Conservation (phyloP, 805 yeast species). For the Torulaspora microellipsoides region DNA sequence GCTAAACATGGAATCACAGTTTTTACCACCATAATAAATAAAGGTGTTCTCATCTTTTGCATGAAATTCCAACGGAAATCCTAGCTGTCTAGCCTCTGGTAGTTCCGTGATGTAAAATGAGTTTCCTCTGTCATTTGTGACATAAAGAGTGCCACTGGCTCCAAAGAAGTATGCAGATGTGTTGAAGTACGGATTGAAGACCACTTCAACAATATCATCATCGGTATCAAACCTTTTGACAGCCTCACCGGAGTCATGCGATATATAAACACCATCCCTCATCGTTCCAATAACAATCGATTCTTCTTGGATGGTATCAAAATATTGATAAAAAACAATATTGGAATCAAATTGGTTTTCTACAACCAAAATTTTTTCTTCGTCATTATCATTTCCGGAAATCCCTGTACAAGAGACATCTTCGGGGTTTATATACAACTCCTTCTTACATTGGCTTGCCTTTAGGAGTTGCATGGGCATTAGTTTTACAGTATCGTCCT, state of each 20-base stretch:
- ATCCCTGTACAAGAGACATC: conserved; percentile 26
- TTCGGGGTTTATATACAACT: conserved; percentile 26
- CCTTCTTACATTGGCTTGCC: conserved; percentile 23
- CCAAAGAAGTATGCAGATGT: conserved; percentile 41
- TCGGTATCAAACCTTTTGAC: conserved; percentile 41
- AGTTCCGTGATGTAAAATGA: conserved; percentile 44
- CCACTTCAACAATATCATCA: conserved; percentile 43
- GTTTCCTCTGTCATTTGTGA: conserved; percentile 65
- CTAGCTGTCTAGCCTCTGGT: conserved; percentile 46
- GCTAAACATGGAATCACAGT: conserved; percentile 46
- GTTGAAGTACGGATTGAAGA: conserved; percentile 48
- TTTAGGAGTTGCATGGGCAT: conserved; percentile 17
- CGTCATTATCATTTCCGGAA: conserved; percentile 14
- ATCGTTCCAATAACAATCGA: conserved; percentile 59
- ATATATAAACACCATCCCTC: conserved; percentile 50
- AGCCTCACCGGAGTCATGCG: conserved; percentile 62
- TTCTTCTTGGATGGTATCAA: conserved; percentile 48
- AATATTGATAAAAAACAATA: conserved; percentile 50
- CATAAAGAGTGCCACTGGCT: conserved; percentile 44
- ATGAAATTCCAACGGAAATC: conserved; percentile 56
- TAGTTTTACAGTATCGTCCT: conserved; percentile 12
- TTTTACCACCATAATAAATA: conserved; percentile 63
- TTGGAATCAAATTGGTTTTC: conserved; percentile 47
- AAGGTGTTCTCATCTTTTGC: conserved; percentile 51
- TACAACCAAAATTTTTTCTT: conserved; percentile 36